phyloP scores from a whole-genome alignment of 306 rosid genomes.

The Quercus aquifolioides region DNA sequence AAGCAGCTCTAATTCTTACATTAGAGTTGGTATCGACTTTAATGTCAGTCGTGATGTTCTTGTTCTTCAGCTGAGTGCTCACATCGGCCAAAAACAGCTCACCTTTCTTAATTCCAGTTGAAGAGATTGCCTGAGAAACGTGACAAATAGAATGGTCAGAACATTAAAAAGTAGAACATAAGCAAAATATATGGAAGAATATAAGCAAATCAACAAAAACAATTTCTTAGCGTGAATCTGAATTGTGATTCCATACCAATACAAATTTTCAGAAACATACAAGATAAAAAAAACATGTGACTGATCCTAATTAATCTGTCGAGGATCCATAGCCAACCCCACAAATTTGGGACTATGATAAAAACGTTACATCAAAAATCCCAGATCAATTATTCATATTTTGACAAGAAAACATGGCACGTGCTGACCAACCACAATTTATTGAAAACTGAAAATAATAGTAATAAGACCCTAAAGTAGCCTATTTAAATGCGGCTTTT shows the following conservation, averaged over 20 bases:
- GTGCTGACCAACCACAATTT: background rate
- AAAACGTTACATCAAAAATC: background rate
- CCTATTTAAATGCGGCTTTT: background rate
- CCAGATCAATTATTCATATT: background rate
- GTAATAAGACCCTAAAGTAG: background rate
- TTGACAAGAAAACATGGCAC: background rate
- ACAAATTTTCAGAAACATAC: background rate
- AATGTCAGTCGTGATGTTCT: slow-evolving; percentile 84
- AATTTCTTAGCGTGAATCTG: background rate
- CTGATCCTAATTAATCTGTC: too few relatives aligned
- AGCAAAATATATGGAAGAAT: background rate
- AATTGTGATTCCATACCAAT: background rate
- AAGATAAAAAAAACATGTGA: background rate
- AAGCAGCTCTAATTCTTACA: slow-evolving; percentile 39
- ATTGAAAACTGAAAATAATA: background rate
- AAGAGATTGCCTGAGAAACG: slow-evolving; percentile 62
- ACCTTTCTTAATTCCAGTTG: slow-evolving; percentile 78
- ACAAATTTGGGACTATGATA: too few relatives aligned
- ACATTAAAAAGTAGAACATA: background rate
- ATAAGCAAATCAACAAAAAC: background rate
- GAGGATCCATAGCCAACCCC: too few relatives aligned
- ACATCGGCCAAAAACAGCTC: slow-evolving; percentile 72
- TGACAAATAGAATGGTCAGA: slow-evolving; percentile 14
- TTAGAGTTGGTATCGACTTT: slow-evolving; percentile 90
- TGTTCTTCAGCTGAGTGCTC: slow-evolving; percentile 80